Conservation (phyloP, 1,284 basidiomycete species). For the Naganishia cerealis region DNA sequence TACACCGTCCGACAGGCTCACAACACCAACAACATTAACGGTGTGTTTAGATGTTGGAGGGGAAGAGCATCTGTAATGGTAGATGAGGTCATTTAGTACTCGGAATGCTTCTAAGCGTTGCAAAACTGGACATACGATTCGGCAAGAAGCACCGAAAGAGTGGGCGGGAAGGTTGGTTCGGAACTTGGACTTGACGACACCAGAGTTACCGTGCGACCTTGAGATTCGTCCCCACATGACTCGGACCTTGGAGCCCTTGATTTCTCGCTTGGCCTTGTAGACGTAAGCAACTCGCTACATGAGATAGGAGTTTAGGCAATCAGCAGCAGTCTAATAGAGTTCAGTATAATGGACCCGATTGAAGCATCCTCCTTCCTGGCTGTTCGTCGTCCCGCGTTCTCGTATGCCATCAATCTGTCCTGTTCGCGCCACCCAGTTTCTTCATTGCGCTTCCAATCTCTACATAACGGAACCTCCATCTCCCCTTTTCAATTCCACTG, state of each 20-base stretch:
- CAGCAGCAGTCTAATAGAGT: not conserved
- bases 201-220: constrained; percentile 88
- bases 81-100: not conserved
- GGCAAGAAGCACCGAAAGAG: constrained; percentile 89
- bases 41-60: constrained; percentile 53
- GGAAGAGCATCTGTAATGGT: constrained; percentile 53
- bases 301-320: not conserved
- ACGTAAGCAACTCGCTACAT: constrained; percentile 90
- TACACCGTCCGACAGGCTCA: constrained; percentile 20
- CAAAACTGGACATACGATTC: constrained; percentile 69
- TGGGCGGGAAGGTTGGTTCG: constrained; percentile 91
- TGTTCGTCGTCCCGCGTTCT: not conserved
- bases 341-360: no score
- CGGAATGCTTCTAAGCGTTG: not conserved
- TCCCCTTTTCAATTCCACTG: not conserved
- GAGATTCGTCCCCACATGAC: constrained; percentile 83
- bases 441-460: not conserved
- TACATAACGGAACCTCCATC: not conserved
- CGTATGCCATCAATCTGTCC: not conserved
- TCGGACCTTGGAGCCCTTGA: constrained; percentile 87
- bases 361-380: not conserved
- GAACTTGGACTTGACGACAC: constrained; percentile 98
- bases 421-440: not conserved
- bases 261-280: constrained; percentile 91
- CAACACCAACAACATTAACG: constrained; percentile 25